A percentile compares a stretch with the other conserved stretches of the same genome.
Conservation (phyloP, 2,329 filamentous ascomycete species). For the Beauveria varroae region DNA sequence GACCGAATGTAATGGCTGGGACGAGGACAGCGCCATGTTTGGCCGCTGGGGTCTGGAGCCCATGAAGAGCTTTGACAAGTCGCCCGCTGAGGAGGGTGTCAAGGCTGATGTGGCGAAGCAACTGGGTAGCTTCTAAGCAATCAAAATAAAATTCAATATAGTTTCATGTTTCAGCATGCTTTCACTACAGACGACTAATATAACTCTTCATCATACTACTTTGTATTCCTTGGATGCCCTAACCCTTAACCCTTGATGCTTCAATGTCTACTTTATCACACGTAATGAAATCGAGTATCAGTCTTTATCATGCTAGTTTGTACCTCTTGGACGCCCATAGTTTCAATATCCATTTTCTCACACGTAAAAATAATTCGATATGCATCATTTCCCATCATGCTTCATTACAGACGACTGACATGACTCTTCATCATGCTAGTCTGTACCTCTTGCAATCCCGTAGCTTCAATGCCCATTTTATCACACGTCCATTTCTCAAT, state of each 20-base stretch:
- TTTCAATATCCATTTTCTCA: not conserved
- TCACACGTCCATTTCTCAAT: slow-evolving; percentile 40
- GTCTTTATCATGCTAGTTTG: not conserved
- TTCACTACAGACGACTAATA: too few species aligned
- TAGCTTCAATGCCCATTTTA: not conserved
- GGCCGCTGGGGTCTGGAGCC: slow-evolving; percentile 72
- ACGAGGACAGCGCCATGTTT: slow-evolving; percentile 81
- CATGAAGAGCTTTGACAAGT: slow-evolving; percentile 53
- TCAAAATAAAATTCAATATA: not conserved
- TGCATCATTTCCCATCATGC: not conserved
- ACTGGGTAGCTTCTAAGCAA: slow-evolving; percentile 1
- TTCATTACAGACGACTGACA: not conserved
- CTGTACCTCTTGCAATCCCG: not conserved
- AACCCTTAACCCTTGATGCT: too few species aligned
- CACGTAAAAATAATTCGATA: slow-evolving; percentile 31
- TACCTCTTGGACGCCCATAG: not conserved
- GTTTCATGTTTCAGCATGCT: not conserved
- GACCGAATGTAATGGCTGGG: slow-evolving; percentile 85
- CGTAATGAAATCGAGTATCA: slow-evolving; percentile 26
- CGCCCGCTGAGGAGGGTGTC: slow-evolving; percentile 13
- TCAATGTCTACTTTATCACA: slow-evolving; percentile 1
- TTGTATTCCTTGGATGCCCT: not conserved
- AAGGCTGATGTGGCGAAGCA: slow-evolving; percentile 8
- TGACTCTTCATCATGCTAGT: not conserved
- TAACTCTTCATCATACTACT: not conserved